Conservation (phyloP, 108 stramenopile genomes). For the Discostella stelligeroides region DNA sequence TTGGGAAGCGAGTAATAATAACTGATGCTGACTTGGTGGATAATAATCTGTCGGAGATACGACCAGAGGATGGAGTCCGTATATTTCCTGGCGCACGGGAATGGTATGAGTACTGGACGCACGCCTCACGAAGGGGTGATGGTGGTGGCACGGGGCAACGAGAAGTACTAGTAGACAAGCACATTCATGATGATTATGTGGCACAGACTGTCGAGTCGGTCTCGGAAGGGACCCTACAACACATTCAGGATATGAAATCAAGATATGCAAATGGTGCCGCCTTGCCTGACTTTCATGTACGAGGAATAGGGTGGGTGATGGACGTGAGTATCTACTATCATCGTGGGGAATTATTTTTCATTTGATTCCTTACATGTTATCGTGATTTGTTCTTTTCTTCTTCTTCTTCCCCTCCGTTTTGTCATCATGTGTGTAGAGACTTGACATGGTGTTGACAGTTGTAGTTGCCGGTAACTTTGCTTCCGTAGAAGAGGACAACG, state of each 20-base stretch:
- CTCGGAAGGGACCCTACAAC: not conserved
- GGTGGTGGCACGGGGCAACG: not conserved
- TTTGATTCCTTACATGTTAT: not conserved
- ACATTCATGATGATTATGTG: slow-evolving; percentile 8
- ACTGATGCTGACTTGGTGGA: no score
- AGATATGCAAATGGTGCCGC: slow-evolving; percentile 13
- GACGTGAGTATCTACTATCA: no score
- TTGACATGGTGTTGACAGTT: slow-evolving; percentile 28
- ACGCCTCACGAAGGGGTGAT: not conserved
- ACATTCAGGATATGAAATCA: slow-evolving; percentile 18
- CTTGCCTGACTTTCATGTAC: slow-evolving; percentile 24
- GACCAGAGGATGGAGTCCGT: no score
- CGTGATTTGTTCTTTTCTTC: not conserved
- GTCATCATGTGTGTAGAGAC: slow-evolving; percentile 1
- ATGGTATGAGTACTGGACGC: slow-evolving; percentile 3
- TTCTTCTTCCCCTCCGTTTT: not conserved
- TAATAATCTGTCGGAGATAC: no score
- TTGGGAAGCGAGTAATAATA: no score
- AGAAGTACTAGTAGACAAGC: not conserved
- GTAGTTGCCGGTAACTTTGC: slow-evolving; percentile 7
- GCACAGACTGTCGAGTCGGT: not conserved
- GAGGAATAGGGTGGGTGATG: slow-evolving; percentile 32
- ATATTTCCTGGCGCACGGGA: not conserved
- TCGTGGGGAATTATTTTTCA: not conserved
- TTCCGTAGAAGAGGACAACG: not conserved